Base-by-base conservation (phyloP, 805 yeast genomes). In the Candida suzukii region DNA sequence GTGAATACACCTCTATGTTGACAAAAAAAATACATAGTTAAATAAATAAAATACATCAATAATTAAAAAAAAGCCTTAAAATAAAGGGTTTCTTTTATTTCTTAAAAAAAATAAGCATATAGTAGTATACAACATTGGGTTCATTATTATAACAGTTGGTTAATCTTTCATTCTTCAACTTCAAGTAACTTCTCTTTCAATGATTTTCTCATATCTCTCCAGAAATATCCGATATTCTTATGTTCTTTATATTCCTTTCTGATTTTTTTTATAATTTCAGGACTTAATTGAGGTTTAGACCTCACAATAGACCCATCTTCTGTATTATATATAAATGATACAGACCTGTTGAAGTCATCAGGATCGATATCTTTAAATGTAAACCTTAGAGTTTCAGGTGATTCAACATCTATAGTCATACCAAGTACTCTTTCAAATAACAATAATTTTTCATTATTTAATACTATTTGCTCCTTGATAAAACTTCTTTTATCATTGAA, bases 361-460 rank as follows among this genome's bases (percentile, higher is more conserved):
- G 74, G 63, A 41, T 74, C 79, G 10, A 75, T 60, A 44, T 75
- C 71, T 21, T 51, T 59, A 48, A 76, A 75, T 1, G 58, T 53
- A 44, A 76, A 74, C 37, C 51, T 53, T 16, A 76, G 54, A 6
- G 42, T 41, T 27, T 63, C 56, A 27, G 56, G 61, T 12, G 52
- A 60, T 8, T 67, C 57, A 7, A 68, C 70, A 45, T 70, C 71
- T 29, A 76, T 65, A 38, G 57, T 63, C 24, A 75, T 48, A 1
- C 82, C 81, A 40, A 73, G 57, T 43, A 71, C 61, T 37, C 57
- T 60, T 44, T 74, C 78, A 47, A 60, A 70, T 46, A 70, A 72
- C 21, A 57, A 49, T 21, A 70, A 50, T 47, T 71, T 76, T 19
- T 64, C 67, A 36, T 58, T 58, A 42, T 72, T 73, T 26, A 60